Base-by-base conservation (phyloP, 2,329 filamentous ascomycete genomes). In the Beauveria bassiana region DNA sequence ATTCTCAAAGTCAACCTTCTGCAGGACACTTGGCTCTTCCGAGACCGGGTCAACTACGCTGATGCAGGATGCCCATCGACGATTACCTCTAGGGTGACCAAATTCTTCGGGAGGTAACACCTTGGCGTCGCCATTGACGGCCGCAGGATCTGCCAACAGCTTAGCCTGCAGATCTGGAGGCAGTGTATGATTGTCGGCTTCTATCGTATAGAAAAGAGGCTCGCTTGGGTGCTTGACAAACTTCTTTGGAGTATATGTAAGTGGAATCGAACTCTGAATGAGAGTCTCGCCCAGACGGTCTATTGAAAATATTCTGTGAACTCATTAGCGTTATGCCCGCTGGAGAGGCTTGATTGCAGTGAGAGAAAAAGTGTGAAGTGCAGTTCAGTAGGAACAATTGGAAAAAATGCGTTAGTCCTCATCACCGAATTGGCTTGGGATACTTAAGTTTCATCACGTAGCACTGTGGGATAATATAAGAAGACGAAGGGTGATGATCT, bases 341-440 rank as follows among this genome's bases (percentile, higher is more conserved):
- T 83, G 72, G 77, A 71, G 64, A 69, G 47, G 24, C 20, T 59
- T 10, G 16, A 10, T 61, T 26, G 52, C 24, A 53, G 28, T 46
- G 49, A 46, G 62, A 54, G 63, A 61, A 64, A 64, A 61, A 49
- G 46, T 57, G 68, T 70, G 40, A n/a, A 59, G 66, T 67, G 70
- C 75, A 20, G 74, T 73, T 96, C 92, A 96, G 92, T 86, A 96
- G 91, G 91, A 96, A 96, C 92, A 96, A 96, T 96, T 96, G 91
- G 80, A 79, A 79, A 79, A 76, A 81, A 77, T 76, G 75, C 73
- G 75, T 80, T 76, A 76, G 22, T 75, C 70, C 82, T 86, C 82
- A 85, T 79, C 63, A 79, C 81, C 71, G 70, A 14, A 65, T 65
- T 69, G 74, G 81, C 81, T 67, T 83, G 81, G 81, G 81, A 78